phyloP scores from a whole-genome alignment of 495 filamentous ascomycete species.

The Penicillium dipodomyicola region DNA sequence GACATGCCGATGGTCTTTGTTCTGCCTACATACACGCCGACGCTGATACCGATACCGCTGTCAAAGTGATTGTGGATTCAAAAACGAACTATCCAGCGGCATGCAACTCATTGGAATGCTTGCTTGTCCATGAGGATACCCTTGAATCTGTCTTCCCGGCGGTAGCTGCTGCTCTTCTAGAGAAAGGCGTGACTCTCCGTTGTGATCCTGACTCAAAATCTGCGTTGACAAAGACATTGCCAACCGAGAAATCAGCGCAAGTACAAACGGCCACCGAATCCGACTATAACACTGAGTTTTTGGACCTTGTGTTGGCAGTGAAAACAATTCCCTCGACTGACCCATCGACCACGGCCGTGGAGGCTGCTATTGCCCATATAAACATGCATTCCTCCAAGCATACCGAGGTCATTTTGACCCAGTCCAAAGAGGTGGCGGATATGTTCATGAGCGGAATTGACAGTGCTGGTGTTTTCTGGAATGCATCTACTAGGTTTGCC shows the following conservation, averaged over 20 bases:
- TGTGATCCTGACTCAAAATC: constrained; percentile 70
- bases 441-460: constrained; percentile 81
- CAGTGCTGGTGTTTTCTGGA: constrained; percentile 94
- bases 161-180: constrained; percentile 68
- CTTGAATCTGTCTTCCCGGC: constrained; percentile 64
- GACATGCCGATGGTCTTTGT: constrained; percentile 95
- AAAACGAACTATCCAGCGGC: constrained; percentile 96
- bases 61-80: constrained; percentile 81
- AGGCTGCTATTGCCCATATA: constrained; percentile 81
- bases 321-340: constrained; percentile 61
- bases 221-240: constrained; percentile 48
- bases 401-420: constrained; percentile 87
- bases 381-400: constrained; percentile 90
- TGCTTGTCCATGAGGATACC: constrained; percentile 77
- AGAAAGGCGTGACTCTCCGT: constrained; percentile 76
- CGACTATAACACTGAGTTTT: constrained; percentile 88
- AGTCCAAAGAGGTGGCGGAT: constrained; percentile 61
- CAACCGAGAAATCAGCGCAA: constrained; percentile 34
- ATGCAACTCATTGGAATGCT: constrained; percentile 87
- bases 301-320: constrained; percentile 79
- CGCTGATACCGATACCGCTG: constrained; percentile 67
- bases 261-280: constrained; percentile 61
- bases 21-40: constrained; percentile 81
- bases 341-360: constrained; percentile 40
- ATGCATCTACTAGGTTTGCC: constrained; percentile 88